These are phyloP conservation scores for Cryphonectria carpinicola DNA, from an alignment of 2,329 filamentous ascomycete genomes.

Conservation along the genomic window DNA sequence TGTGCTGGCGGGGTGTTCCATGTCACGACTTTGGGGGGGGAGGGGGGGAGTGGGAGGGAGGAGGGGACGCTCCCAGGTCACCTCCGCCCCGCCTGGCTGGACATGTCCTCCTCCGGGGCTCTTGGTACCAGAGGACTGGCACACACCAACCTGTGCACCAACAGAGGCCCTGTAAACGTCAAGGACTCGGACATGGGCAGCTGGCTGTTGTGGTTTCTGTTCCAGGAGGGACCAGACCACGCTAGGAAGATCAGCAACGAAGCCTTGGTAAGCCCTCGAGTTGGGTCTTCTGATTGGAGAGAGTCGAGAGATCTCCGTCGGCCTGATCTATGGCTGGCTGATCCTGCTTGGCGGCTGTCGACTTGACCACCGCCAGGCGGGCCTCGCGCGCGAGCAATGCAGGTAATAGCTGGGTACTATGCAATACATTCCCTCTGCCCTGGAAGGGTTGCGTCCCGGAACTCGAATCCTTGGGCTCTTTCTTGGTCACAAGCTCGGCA, in stretches of 20 bases:
- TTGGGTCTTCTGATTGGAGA: neutral
- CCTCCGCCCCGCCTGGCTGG: constrained; percentile 27
- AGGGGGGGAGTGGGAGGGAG: neutral
- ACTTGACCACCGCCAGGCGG: neutral
- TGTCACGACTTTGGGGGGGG: constrained; percentile 18
- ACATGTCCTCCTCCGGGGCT: neutral
- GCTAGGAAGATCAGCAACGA: constrained; percentile 3
- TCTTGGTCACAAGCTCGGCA: constrained; percentile 22
- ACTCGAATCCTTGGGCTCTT: constrained; percentile 22
- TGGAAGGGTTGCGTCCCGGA: constrained; percentile 23
- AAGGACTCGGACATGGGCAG: neutral
- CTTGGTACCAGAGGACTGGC: neutral
- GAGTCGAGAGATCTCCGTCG: neutral
- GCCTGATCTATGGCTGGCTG: constrained; percentile 8
- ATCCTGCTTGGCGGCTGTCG: constrained; percentile 8
- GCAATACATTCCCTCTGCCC: neutral
- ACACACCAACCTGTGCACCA: neutral
- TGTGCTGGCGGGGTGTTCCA: constrained; percentile 28
- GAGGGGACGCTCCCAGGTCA: neutral
- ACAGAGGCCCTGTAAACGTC: neutral
- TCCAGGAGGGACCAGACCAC: neutral
- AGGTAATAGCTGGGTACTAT: constrained; percentile 21
- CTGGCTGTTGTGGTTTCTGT: neutral
- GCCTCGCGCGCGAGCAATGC: constrained; percentile 21
- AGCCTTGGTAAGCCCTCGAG: neutral